A percentile compares a stretch with the other conserved stretches of the same genome.
Conservation (phyloP, 2,329 filamentous ascomycete genomes). For the Didymella exigua region DNA sequence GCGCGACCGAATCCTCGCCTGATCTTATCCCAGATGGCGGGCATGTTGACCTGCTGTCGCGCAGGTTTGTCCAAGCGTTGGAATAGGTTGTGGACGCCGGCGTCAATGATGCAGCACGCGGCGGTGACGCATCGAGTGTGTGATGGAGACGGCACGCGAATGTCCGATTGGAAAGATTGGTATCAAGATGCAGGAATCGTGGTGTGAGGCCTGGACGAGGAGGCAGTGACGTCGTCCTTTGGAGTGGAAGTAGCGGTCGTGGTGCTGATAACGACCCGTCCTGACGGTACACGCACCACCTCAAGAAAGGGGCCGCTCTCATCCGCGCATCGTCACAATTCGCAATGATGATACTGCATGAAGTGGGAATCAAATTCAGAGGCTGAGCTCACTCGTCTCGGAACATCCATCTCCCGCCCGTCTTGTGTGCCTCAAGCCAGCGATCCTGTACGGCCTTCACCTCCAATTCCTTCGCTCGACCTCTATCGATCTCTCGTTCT, state of each 20-base stretch:
- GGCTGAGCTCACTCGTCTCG: constrained; percentile 68
- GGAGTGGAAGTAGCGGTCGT: not conserved
- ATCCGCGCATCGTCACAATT: too few species aligned
- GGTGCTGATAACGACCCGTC: not conserved
- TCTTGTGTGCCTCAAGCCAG: constrained; percentile 80
- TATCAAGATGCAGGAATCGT: not conserved
- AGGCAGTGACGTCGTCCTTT: not conserved
- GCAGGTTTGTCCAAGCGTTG: not conserved
- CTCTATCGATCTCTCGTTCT: constrained; percentile 69
- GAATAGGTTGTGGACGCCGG: not conserved
- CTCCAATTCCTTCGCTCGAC: constrained; percentile 68
- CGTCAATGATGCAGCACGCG: not conserved
- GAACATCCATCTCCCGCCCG: constrained; percentile 78
- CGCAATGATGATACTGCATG: not conserved
- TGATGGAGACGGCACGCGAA: not conserved
- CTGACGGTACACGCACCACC: not conserved
- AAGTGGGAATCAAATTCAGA: not conserved
- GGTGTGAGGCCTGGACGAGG: not conserved
- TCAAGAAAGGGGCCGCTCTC: not conserved
- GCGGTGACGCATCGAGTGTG: not conserved
- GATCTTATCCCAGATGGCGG: not conserved
- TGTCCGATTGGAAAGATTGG: not conserved
- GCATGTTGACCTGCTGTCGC: not conserved
- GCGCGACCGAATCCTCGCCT: not conserved
- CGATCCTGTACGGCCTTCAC: constrained; percentile 71